Percentiles rank a stretch among this genome's conserved stretches.
These are phyloP conservation scores for Jaltomata sinuosa DNA, from an alignment of 257 asterid species.

Conservation along the genomic window DNA sequence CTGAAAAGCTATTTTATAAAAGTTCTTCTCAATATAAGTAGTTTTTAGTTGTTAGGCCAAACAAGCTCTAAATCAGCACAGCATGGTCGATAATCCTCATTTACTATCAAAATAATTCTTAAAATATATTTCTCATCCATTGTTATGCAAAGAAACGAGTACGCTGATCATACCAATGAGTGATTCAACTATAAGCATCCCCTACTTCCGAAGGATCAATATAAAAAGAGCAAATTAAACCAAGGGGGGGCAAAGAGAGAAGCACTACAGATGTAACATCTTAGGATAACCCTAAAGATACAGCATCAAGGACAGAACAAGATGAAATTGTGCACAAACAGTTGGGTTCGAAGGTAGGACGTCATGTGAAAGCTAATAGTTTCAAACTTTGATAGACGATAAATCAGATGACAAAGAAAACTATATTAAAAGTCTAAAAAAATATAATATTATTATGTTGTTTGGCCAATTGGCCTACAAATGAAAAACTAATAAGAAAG, in stretches of 20 bases:
- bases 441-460: too few species aligned
- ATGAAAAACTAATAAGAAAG: too few species aligned
- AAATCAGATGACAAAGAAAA: too few species aligned
- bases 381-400: too few species aligned
- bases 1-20: too few species aligned
- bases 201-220: not conserved
- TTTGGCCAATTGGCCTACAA: too few species aligned
- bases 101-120: not conserved
- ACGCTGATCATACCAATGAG: not conserved
- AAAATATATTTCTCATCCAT: not conserved
- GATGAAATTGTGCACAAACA: not conserved
- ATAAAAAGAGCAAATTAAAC: not conserved
- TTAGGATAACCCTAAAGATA: not conserved
- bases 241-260: not conserved
- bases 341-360: too few species aligned
- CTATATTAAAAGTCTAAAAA: too few species aligned
- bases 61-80: not conserved
- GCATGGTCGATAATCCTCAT: not conserved
- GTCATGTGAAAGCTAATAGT: too few species aligned
- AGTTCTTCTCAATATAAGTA: too few species aligned
- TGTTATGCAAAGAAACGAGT: not conserved
- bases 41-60: too few species aligned
- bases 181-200: not conserved
- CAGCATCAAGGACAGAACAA: not conserved
- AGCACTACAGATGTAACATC: not conserved